Conservation (phyloP, 192 early-diverging fungal genomes). For the Coemansia sp. region DNA sequence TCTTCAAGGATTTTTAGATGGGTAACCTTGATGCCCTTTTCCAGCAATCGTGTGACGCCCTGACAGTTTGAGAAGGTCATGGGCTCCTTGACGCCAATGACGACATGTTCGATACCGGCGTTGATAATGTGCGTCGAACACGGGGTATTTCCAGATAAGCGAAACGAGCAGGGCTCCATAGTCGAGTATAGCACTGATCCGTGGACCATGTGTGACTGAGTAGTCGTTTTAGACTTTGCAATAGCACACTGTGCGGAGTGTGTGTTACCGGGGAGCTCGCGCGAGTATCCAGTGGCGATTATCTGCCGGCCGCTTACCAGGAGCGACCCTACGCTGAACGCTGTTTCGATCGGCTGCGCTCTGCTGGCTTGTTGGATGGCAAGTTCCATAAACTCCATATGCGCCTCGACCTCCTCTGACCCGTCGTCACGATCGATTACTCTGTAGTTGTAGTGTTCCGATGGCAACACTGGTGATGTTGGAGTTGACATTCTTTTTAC, state of each 20-base stretch:
- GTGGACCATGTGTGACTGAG: conserved; percentile 22
- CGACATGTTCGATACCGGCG: conserved; percentile 67
- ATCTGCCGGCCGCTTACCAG: conserved; percentile 58
- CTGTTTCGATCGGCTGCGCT: conserved; percentile 73
- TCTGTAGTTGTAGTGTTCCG: conserved; percentile 14
- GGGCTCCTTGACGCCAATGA: conserved; percentile 93
- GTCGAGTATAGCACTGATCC: conserved; percentile 87
- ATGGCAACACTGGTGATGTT: background rate
- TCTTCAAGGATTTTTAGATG: conserved; percentile 76
- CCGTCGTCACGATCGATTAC: conserved; percentile 45
- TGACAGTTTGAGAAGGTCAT: conserved; percentile 79
- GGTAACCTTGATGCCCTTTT: conserved; percentile 75
- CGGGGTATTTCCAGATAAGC: conserved; percentile 80
- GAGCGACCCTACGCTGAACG: conserved; percentile 94
- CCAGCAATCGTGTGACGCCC: conserved; percentile 68
- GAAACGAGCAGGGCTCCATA: conserved; percentile 94
- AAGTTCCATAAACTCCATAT: conserved; percentile 73
- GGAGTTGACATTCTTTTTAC: background rate
- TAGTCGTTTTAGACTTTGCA: conserved; percentile 62
- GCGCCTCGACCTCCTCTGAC: conserved; percentile 43
- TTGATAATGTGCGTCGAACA: conserved; percentile 75
- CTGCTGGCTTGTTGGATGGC: conserved; percentile 82
- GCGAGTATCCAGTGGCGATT: conserved; percentile 83
- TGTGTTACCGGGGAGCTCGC: conserved; percentile 94
- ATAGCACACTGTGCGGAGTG: conserved; percentile 94